These are phyloP conservation scores for Fusarium concolor DNA, from an alignment of 2,329 filamentous ascomycete species.

Conservation along the genomic window DNA sequence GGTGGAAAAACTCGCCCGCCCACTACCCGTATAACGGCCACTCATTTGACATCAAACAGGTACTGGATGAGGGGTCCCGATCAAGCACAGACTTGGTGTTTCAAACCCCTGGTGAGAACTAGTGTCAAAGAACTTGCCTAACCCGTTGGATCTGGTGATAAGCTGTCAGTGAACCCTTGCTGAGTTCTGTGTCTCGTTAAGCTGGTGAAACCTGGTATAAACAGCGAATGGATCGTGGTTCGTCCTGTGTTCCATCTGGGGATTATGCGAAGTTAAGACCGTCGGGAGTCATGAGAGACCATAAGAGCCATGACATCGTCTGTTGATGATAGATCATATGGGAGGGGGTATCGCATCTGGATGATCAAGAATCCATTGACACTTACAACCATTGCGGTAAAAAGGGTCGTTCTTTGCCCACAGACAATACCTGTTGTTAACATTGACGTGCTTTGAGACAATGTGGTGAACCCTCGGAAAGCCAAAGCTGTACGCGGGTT, in stretches of 20 bases:
- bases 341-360: neutral
- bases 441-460: neutral
- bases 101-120: constrained; percentile 34
- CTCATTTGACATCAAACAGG: constrained; percentile 38
- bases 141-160: neutral
- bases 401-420: neutral
- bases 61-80: constrained; percentile 33
- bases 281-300: constrained; percentile 10
- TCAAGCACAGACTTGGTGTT: constrained; percentile 35
- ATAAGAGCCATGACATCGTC: neutral
- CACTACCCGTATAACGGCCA: constrained; percentile 5
- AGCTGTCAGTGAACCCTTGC: constrained; percentile 10
- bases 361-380: neutral
- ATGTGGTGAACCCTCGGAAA: neutral
- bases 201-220: neutral
- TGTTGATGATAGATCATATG: no score
- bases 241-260: constrained; percentile 16
- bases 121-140: constrained; percentile 7
- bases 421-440: neutral
- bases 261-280: constrained; percentile 4
- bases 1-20: constrained; percentile 37
- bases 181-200: neutral
- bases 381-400: neutral
- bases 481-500: constrained; percentile 1
- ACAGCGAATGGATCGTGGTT: constrained; percentile 15